Conservation (phyloP, 2,329 filamentous ascomycete genomes). For the Lasiodiplodia sp. region DNA sequence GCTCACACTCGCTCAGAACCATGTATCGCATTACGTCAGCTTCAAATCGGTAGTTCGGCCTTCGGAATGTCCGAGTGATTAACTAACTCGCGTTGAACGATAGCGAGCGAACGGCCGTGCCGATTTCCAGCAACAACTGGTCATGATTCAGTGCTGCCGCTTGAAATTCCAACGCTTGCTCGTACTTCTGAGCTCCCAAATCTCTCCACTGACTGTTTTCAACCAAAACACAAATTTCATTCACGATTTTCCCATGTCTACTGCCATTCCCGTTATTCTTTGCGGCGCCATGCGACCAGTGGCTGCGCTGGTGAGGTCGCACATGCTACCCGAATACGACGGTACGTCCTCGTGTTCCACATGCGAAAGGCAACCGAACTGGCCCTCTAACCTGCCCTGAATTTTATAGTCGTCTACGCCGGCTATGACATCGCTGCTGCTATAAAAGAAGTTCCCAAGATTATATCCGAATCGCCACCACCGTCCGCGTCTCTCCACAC, state of each 20-base stretch:
- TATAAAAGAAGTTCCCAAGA: background rate
- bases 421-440: background rate
- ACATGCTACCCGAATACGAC: constrained; percentile 5
- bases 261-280: background rate
- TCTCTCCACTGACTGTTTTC: too few relatives aligned
- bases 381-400: background rate
- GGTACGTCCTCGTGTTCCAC: background rate
- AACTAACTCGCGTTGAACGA: too few relatives aligned
- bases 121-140: too few relatives aligned
- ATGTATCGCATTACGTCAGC: too few relatives aligned
- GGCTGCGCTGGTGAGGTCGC: background rate
- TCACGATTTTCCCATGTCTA: background rate
- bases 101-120: too few relatives aligned
- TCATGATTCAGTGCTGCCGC: too few relatives aligned
- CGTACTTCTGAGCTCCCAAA: too few relatives aligned
- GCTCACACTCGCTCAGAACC: too few relatives aligned
- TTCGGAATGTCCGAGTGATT: too few relatives aligned
- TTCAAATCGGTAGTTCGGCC: too few relatives aligned
- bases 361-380: background rate
- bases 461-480: background rate
- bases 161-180: too few relatives aligned
- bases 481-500: background rate
- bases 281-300: background rate
- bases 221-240: too few relatives aligned
- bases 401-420: background rate